phyloP scores from a whole-genome alignment of 371 early-diverging fungal species.

The Mortierella sp. region DNA sequence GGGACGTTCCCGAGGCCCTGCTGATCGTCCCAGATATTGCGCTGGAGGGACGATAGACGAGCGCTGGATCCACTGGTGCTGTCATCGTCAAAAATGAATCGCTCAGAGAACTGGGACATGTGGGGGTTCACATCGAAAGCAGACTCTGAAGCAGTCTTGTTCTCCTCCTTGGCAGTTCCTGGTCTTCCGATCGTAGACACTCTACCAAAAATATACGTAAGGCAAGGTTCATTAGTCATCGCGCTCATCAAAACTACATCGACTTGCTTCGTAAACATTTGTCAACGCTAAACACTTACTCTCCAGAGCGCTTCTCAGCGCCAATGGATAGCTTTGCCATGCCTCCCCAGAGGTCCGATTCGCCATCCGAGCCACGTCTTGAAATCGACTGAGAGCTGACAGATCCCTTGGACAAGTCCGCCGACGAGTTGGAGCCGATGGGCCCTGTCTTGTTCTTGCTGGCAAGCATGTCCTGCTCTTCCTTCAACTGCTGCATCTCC shows the following conservation, averaged over 20 bases:
- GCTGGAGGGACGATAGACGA: conserved; percentile 37
- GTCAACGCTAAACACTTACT: conserved; percentile 22
- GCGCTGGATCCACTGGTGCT: conserved; percentile 18
- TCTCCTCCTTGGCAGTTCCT: conserved; percentile 21
- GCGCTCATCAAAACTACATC: not conserved
- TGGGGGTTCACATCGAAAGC: conserved; percentile 44
- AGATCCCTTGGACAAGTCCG: conserved; percentile 27
- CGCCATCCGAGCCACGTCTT: conserved; percentile 66
- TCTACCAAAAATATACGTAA: conserved; percentile 5
- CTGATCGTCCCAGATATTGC: conserved; percentile 52
- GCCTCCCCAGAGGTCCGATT: conserved; percentile 62
- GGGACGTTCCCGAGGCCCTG: conserved; percentile 43
- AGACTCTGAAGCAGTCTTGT: conserved; percentile 39
- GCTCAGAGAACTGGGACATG: conserved; percentile 43
- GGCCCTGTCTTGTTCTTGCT: conserved; percentile 27
- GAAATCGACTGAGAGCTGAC: conserved; percentile 50
- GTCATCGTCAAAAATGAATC: conserved; percentile 50
- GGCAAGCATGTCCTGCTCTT: conserved; percentile 59
- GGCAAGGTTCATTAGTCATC: not conserved
- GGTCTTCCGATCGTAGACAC: conserved; percentile 49
- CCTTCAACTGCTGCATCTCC: conserved; percentile 58
- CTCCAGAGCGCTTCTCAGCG: conserved; percentile 35
- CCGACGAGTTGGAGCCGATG: conserved; percentile 12
- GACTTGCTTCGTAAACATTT: not conserved
- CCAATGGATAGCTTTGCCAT: conserved; percentile 60